Base-by-base conservation (phyloP, 192 early-diverging fungal species). In the Backusella westeae region DNA sequence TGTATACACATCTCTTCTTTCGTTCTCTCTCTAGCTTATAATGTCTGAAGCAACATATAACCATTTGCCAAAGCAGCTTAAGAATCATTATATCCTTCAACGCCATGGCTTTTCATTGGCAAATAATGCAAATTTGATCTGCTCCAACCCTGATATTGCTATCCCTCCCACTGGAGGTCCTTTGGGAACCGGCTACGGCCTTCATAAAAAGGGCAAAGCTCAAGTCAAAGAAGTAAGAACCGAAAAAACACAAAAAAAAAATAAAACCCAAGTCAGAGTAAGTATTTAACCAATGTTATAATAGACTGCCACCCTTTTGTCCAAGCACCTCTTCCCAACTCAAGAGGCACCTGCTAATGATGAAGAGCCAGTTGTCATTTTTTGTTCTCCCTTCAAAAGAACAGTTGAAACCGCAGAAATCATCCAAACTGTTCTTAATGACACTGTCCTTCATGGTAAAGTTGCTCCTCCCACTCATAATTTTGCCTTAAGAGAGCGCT, bases 51-150 rank as follows among this genome's bases (percentile, higher is more conserved):
- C 73, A 42, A 29, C 34, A 19, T 71, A 73, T 21, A 78, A 78
- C 34, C 72, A 78, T 39, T 52, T 81, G 6, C 76, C 80, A 23
- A 41, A n/a, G 17, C 19, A 52, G 1, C 72, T 85, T 17, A 79
- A 80, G 35, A 85, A 85, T 34, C 71, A 70, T 41, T 85, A 83
- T 44, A 76, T 85, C 23, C 76, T 88, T 23, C 80, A 85, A 46
- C 85, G 89, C n/a, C 89, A 91, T 70, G 89, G 89, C 0, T 82
- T 84, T 42, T 91, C 89, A 0, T 69, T 87, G 6, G 87, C 89
- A 38, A 91, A 91, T 67, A 76, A 87, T 36, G 81, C 77, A 17
- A 80, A 80, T 9, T 49, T 87, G 26, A 88, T 91, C 73, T 85
- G 86, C 46, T 89, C 88, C 1, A 80, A 82, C 3, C 84, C 89